A percentile compares a stretch with the other conserved stretches of the same genome.
These are phyloP conservation scores for Candida chauliodis DNA, from an alignment of 805 yeast species.

Conservation along the genomic window DNA sequence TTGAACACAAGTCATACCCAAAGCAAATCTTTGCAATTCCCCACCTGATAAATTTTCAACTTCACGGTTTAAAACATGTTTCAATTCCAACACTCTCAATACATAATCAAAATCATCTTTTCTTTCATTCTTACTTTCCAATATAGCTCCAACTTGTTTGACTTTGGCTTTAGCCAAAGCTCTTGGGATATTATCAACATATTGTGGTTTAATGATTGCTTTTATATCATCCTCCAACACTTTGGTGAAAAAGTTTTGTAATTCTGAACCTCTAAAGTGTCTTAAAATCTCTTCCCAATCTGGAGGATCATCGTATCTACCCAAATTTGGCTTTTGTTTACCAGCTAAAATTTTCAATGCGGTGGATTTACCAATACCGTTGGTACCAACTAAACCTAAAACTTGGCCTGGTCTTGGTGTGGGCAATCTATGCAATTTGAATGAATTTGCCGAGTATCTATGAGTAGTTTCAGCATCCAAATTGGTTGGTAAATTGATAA, in stretches of 20 bases:
- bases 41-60: slow-evolving; percentile 93
- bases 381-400: slow-evolving; percentile 94
- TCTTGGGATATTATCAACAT: slow-evolving; percentile 95
- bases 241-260: slow-evolving; percentile 93
- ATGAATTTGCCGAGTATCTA: slow-evolving; percentile 96
- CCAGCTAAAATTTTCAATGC: slow-evolving; percentile 96
- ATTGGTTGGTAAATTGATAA: slow-evolving; percentile 94
- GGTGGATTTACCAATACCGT: slow-evolving; percentile 98
- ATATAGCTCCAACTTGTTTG: slow-evolving; percentile 79
- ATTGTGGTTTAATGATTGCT: slow-evolving; percentile 98
- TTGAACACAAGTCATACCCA: slow-evolving; percentile 96
- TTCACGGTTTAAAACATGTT: slow-evolving; percentile 78
- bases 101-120: slow-evolving; percentile 61
- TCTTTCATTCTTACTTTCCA: slow-evolving; percentile 76
- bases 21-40: slow-evolving; percentile 96
- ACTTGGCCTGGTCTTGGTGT: slow-evolving; percentile 99
- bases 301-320: slow-evolving; percentile 92
- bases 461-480: slow-evolving; percentile 91
- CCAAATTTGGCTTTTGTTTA: slow-evolving; percentile 95
- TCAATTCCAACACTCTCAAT: slow-evolving; percentile 69
- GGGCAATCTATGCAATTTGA: slow-evolving; percentile 94
- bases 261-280: slow-evolving; percentile 93
- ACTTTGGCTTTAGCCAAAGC: slow-evolving; percentile 86
- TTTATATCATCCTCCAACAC: slow-evolving; percentile 89
- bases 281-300: slow-evolving; percentile 93